These are phyloP conservation scores for Suillus occidentalis DNA, from an alignment of 768 basidiomycete genomes.

Conservation along the genomic window DNA sequence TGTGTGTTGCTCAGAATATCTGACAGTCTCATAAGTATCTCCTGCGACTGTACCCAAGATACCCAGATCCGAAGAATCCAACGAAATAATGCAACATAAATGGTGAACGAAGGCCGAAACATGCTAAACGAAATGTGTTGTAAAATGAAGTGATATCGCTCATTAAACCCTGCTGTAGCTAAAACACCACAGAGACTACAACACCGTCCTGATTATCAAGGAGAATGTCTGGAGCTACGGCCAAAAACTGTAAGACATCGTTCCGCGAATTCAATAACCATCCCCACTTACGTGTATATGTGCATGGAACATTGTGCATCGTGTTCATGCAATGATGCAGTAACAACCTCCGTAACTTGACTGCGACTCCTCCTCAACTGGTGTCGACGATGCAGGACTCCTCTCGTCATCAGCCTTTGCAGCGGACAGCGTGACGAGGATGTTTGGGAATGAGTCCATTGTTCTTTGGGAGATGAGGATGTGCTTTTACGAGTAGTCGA, in stretches of 20 bases:
- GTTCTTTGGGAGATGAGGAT: neutral
- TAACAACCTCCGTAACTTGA: neutral
- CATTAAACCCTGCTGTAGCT: neutral
- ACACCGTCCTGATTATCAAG: neutral
- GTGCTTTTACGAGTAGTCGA: neutral
- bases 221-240: neutral
- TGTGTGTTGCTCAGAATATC: neutral
- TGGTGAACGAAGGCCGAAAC: neutral
- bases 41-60: neutral
- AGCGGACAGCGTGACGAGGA: too few species aligned
- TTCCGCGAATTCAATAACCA: neutral
- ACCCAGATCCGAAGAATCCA: neutral
- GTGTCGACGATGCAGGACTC: neutral
- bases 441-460: neutral
- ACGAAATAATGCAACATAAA: neutral
- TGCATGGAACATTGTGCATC: too few species aligned
- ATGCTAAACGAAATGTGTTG: neutral
- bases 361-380: neutral
- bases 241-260: neutral
- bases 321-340: neutral
- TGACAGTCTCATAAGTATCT: neutral
- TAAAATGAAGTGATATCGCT: neutral
- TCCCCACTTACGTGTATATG: neutral
- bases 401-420: neutral
- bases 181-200: neutral